Percentiles rank a stretch among this genome's conserved stretches.
phyloP scores from a whole-genome alignment of 306 rosid species.

The Cicer bijugum region DNA sequence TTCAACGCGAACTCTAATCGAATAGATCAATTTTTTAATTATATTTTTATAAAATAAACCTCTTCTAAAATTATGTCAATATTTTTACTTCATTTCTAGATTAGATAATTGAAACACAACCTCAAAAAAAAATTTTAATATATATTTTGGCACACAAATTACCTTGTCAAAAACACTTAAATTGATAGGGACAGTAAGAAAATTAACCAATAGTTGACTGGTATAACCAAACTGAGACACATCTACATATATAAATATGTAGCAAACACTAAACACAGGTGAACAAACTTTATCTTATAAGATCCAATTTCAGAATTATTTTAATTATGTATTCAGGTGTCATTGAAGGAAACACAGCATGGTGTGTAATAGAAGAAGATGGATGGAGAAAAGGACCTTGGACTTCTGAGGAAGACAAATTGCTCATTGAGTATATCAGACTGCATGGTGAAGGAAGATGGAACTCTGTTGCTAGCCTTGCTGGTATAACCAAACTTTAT shows the following conservation, averaged over 20 bases:
- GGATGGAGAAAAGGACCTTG: conserved; percentile 99
- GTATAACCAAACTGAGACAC: conserved; percentile 45
- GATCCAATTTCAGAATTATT: conserved; percentile 19
- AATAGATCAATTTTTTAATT: background rate
- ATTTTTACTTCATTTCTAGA: background rate
- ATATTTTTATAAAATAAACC: background rate
- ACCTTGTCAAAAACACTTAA: conserved; percentile 45
- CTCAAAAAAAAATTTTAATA: background rate
- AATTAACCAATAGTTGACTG: conserved; percentile 56
- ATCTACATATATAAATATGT: conserved; percentile 69
- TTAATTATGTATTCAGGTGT: conserved; percentile 62
- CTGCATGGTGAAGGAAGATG: conserved; percentile 97
- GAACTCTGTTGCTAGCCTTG: conserved; percentile 91
- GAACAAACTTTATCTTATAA: conserved; percentile 18
- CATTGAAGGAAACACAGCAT: conserved; percentile 66
- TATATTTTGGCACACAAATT: conserved; percentile 5
- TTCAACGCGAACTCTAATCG: background rate
- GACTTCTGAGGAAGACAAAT: conserved; percentile 90
- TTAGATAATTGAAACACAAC: background rate
- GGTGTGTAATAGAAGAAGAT: conserved; percentile 70
- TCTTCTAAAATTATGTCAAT: background rate
- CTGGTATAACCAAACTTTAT: conserved; percentile 57
- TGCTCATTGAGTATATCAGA: conserved; percentile 82
- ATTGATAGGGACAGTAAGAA: conserved; percentile 55
- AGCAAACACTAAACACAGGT: conserved; percentile 44